Conservation (phyloP, 2,329 filamentous ascomycete genomes). For the Colletotrichum tanaceti region DNA sequence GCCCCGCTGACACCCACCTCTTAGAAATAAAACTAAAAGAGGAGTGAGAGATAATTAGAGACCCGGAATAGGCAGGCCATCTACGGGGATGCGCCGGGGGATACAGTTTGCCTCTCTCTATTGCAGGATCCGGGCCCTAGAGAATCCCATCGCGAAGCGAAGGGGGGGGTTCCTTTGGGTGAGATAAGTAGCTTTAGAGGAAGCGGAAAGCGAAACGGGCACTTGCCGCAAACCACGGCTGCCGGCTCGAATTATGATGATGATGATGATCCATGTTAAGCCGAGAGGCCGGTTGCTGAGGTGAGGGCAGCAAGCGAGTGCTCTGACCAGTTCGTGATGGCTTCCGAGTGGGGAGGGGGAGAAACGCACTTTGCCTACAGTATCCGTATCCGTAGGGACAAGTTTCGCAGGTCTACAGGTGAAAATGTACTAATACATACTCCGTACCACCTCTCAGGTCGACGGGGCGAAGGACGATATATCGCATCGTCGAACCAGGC, state of each 20-base stretch:
- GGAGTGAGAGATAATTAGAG: too few relatives aligned
- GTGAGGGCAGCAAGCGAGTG: conserved; percentile 2
- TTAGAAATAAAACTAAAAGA: too few relatives aligned
- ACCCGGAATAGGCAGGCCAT: conserved; percentile 39
- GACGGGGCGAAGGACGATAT: conserved; percentile 16
- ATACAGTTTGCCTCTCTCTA: conserved; percentile 26
- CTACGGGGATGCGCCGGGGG: conserved; percentile 35
- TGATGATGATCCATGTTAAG: neutral
- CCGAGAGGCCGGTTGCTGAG: conserved; percentile 28
- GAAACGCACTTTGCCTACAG: too few relatives aligned
- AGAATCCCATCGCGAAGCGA: conserved; percentile 10
- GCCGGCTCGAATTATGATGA: neutral
- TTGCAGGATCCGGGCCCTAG: conserved; percentile 31
- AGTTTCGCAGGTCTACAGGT: neutral
- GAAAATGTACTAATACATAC: too few relatives aligned
- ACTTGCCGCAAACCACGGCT: neutral
- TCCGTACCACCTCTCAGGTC: neutral
- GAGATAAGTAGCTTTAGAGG: neutral
- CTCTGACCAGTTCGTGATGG: conserved; percentile 32
- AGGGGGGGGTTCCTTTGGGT: neutral
- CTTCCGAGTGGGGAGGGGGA: conserved; percentile 22
- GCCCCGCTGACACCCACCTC: conserved; percentile 30
- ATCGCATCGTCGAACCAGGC: neutral
- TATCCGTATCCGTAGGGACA: too few relatives aligned
- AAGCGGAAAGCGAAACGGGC: neutral